phyloP scores from a whole-genome alignment of 495 filamentous ascomycete species.

The Hyaloscypha bicolor region DNA sequence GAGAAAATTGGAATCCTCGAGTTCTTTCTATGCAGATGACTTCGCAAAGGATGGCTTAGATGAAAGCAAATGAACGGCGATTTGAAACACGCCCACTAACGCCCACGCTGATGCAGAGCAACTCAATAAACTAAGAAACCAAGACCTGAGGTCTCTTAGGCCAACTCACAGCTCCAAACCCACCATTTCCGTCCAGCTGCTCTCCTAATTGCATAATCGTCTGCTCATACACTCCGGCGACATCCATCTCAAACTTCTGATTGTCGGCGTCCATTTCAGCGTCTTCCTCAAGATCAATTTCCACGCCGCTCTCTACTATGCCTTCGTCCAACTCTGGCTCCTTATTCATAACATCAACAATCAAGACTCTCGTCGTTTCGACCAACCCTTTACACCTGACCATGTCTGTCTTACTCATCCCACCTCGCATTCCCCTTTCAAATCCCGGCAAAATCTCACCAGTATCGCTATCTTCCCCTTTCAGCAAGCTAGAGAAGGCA shows the following conservation, averaged over 20 bases:
- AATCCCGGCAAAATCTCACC: constrained; percentile 69
- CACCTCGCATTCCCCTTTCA: constrained; percentile 49
- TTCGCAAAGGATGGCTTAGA: neutral
- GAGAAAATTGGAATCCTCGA: no score
- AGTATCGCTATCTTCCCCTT: constrained; percentile 66
- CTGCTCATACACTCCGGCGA: constrained; percentile 75
- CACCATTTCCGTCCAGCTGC: constrained; percentile 16
- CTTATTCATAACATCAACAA: constrained; percentile 63
- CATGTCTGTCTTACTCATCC: constrained; percentile 72
- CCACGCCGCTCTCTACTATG: constrained; percentile 38
- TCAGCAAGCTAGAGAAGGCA: constrained; percentile 71
- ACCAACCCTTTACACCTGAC: constrained; percentile 79
- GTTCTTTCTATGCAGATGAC: no score
- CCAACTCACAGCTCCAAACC: constrained; percentile 17
- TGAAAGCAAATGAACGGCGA: no score
- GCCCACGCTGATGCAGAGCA: neutral
- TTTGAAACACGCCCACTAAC: neutral
- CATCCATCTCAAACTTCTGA: constrained; percentile 56
- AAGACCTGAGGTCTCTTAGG: neutral
- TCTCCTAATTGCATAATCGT: constrained; percentile 65
- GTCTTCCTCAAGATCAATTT: constrained; percentile 42
- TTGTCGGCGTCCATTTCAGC: constrained; percentile 45
- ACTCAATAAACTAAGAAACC: neutral
- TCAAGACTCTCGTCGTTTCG: constrained; percentile 58
- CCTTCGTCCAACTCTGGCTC: constrained; percentile 26